These are phyloP conservation scores for Tetracladium maxilliforme DNA, from an alignment of 2,329 filamentous ascomycete genomes.

Conservation along the genomic window DNA sequence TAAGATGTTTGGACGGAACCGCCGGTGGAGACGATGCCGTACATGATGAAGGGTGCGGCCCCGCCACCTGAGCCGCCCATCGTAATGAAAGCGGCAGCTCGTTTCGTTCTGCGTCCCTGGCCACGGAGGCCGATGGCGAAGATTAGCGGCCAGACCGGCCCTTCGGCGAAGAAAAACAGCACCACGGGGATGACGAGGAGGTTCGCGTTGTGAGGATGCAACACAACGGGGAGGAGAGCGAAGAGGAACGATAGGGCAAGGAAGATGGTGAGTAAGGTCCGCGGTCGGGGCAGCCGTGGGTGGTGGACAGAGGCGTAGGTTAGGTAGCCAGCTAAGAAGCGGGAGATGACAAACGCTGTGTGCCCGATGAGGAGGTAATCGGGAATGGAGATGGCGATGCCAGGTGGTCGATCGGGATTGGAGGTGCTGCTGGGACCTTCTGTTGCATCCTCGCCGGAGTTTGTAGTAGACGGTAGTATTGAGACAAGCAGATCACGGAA, in stretches of 20 bases:
- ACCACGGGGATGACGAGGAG: constrained; percentile 44
- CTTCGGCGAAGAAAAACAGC: constrained; percentile 68
- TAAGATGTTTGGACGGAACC: constrained; percentile 50
- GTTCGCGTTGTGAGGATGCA: constrained; percentile 27
- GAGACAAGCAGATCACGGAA: constrained; percentile 36
- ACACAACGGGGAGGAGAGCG: constrained; percentile 28
- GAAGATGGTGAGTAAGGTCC: constrained; percentile 52
- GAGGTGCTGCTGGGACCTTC: constrained; percentile 19
- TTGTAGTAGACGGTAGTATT: constrained; percentile 14
- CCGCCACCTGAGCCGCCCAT: constrained; percentile 61
- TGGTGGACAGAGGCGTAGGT: constrained; percentile 37
- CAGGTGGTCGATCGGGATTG: constrained; percentile 19
- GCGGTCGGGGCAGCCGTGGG: constrained; percentile 45
- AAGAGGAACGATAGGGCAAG: constrained; percentile 45
- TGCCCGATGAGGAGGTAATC: constrained; percentile 63
- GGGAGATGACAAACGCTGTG: constrained; percentile 56
- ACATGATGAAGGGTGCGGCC: constrained; percentile 61
- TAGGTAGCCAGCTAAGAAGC: constrained; percentile 51
- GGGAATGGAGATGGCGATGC: constrained; percentile 36
- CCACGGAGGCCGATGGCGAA: constrained; percentile 69
- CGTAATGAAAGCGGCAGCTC: constrained; percentile 63
- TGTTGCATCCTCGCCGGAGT: constrained; percentile 8
- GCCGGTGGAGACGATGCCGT: constrained; percentile 45
- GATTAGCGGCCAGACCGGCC: constrained; percentile 70
- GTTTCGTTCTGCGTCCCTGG: constrained; percentile 67